A percentile compares a stretch with the other conserved stretches of the same genome.
Conservation (phyloP, 768 basidiomycete species). For the Kockovaella imperatae region DNA sequence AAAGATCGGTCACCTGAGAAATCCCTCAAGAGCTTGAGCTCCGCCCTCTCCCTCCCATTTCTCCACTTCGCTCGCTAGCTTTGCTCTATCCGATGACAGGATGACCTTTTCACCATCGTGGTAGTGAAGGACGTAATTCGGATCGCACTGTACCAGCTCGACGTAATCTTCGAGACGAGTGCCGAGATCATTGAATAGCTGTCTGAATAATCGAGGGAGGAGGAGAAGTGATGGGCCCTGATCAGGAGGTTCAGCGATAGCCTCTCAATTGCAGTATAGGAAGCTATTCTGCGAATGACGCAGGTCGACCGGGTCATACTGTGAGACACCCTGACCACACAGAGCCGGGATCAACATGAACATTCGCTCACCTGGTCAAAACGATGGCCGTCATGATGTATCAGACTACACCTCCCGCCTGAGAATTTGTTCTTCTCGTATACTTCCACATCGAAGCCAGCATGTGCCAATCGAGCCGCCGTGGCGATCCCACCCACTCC, state of each 20-base stretch:
- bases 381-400: constrained; percentile 45
- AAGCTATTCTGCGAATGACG: background rate
- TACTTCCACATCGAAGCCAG: constrained; percentile 46
- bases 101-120: constrained; percentile 46
- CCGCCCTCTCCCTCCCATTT: constrained; percentile 46
- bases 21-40: constrained; percentile 41
- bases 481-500: constrained; percentile 47
- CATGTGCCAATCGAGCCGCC: constrained; percentile 47
- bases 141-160: constrained; percentile 47
- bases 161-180: constrained; percentile 43
- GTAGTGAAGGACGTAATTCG: constrained; percentile 48
- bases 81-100: constrained; percentile 43
- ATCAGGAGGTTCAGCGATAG: background rate
- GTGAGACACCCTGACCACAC: no score
- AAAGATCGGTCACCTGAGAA: constrained; percentile 27
- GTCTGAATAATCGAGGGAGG: constrained; percentile 45
- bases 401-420: constrained; percentile 48
- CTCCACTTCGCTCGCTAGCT: constrained; percentile 45
- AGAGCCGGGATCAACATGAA: no score
- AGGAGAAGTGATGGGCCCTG: constrained; percentile 45
- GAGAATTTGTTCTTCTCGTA: constrained; percentile 48
- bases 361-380: constrained; percentile 46
- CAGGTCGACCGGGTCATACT: background rate
- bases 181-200: constrained; percentile 46
- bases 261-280: background rate